Conservation (phyloP, 2,329 filamentous ascomycete species). For the Cercospora sp. region DNA sequence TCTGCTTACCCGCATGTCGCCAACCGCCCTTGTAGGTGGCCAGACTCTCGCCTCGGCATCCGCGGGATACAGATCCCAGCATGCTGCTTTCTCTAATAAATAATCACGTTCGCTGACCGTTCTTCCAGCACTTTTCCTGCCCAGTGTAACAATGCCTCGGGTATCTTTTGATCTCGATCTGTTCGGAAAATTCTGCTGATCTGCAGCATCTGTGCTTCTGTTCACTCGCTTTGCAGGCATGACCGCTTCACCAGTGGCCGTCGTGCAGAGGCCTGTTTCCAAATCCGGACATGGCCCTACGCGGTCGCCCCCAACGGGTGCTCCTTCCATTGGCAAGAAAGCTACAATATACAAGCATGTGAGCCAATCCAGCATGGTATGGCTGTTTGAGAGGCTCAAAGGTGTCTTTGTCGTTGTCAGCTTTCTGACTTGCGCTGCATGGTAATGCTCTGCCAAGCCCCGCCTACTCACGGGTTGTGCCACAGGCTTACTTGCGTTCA, state of each 20-base stretch:
- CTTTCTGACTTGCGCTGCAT: slow-evolving; percentile 8
- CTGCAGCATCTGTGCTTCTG: not conserved
- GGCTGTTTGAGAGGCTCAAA: not conserved
- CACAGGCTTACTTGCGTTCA: not conserved
- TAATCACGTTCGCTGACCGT: not conserved
- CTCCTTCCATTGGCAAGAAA: not conserved
- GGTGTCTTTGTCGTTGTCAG: slow-evolving; percentile 1
- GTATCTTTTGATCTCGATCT: not conserved
- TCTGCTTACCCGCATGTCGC: not conserved
- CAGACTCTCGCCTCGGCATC: not conserved
- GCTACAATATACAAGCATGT: not conserved
- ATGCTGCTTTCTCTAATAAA: not conserved
- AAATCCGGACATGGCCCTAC: not conserved
- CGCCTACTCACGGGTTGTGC: not conserved
- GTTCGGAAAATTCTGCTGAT: not conserved
- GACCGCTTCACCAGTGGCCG: not conserved
- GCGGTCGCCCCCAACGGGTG: not conserved
- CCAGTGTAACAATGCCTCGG: slow-evolving; percentile 2
- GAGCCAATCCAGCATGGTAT: not conserved
- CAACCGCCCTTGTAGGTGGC: not conserved
- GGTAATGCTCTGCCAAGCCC: not conserved
- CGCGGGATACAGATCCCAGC: not conserved
- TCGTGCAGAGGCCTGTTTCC: not conserved
- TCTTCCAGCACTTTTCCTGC: slow-evolving; percentile 10
- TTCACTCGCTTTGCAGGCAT: slow-evolving; percentile 1